A percentile compares a stretch with the other conserved stretches of the same genome.
Evolutionary conservation across 1,139 yeast genomes (phyloP).

Genomic region (Geotrichum aggregatum): DNA sequence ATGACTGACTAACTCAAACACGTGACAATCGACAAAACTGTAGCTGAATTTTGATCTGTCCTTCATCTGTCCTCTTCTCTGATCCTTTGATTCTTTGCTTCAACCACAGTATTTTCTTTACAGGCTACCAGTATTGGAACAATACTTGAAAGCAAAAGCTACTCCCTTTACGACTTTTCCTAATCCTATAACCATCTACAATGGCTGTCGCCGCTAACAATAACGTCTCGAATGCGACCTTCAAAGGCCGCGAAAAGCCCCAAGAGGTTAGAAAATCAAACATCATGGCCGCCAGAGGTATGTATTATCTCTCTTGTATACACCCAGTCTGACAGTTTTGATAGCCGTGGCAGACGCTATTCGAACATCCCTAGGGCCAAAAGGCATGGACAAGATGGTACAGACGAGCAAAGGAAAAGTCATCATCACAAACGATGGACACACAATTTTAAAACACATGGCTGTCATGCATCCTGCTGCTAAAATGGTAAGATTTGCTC

Average conservation of each 20-base stretch:
- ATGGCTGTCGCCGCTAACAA: slow-evolving; percentile 37
- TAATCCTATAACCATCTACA: not conserved
- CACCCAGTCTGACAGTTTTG: not conserved
- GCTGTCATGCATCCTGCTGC: slow-evolving; percentile 98
- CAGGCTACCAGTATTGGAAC: too few relatives aligned
- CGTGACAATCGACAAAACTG: too few relatives aligned
- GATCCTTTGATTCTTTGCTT: too few relatives aligned
- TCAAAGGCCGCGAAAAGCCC: slow-evolving; percentile 93
- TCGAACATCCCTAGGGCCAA: slow-evolving; percentile 95
- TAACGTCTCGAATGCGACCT: slow-evolving; percentile 66
- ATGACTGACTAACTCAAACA: too few relatives aligned
- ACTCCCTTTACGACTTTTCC: too few relatives aligned
- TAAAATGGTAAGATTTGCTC: slow-evolving; percentile 52
- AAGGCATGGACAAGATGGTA: slow-evolving; percentile 98
- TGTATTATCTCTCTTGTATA: not conserved
- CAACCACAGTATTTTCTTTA: too few relatives aligned
- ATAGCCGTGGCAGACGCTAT: slow-evolving; percentile 96
- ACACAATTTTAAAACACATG: slow-evolving; percentile 87
- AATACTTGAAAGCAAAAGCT: too few relatives aligned
- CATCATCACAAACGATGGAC: slow-evolving; percentile 92
- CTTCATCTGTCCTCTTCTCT: too few relatives aligned
- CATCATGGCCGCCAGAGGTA: slow-evolving; percentile 77
- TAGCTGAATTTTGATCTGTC: too few relatives aligned
- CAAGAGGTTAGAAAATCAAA: slow-evolving; percentile 93
- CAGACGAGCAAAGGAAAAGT: slow-evolving; percentile 89